Conservation (phyloP, 352 stramenopile genomes). For the Pythium aquatile region DNA sequence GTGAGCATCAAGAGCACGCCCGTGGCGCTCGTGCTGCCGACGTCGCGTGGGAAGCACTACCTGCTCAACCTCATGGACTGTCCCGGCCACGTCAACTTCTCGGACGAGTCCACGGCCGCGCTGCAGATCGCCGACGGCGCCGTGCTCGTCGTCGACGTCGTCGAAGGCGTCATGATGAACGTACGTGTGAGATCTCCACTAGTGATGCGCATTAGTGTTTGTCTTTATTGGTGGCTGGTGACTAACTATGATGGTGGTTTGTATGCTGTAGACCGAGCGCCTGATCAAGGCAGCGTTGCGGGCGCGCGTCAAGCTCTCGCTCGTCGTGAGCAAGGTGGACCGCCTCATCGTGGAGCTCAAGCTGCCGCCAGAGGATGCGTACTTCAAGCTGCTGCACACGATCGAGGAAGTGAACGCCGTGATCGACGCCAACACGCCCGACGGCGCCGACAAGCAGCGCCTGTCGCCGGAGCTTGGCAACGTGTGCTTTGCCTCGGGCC, state of each 20-base stretch:
- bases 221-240: neutral
- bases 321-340: slow-evolving; percentile 99
- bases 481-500: slow-evolving; percentile 95
- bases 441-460: slow-evolving; percentile 41
- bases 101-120: slow-evolving; percentile 93
- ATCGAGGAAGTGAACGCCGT: slow-evolving; percentile 97
- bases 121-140: slow-evolving; percentile 94
- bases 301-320: slow-evolving; percentile 86
- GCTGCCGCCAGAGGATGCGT: slow-evolving; percentile 95
- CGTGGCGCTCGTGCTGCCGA: slow-evolving; percentile 93
- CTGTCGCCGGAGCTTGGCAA: slow-evolving; percentile 95
- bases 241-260: neutral
- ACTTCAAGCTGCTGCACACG: slow-evolving; percentile 97
- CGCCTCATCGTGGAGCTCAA: slow-evolving; percentile 99
- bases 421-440: slow-evolving; percentile 68
- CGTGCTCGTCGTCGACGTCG: slow-evolving; percentile 95
- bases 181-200: slow-evolving; percentile 34
- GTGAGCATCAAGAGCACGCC: slow-evolving; percentile 97
- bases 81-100: slow-evolving; percentile 97
- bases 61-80: slow-evolving; percentile 97
- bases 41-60: slow-evolving; percentile 94
- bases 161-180: slow-evolving; percentile 98
- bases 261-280: slow-evolving; percentile 88
- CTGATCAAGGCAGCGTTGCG: slow-evolving; percentile 91
- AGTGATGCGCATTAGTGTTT: too few species aligned